Base-by-base conservation (phyloP, 2,329 filamentous ascomycete genomes). In the Pezicula radicicola region DNA sequence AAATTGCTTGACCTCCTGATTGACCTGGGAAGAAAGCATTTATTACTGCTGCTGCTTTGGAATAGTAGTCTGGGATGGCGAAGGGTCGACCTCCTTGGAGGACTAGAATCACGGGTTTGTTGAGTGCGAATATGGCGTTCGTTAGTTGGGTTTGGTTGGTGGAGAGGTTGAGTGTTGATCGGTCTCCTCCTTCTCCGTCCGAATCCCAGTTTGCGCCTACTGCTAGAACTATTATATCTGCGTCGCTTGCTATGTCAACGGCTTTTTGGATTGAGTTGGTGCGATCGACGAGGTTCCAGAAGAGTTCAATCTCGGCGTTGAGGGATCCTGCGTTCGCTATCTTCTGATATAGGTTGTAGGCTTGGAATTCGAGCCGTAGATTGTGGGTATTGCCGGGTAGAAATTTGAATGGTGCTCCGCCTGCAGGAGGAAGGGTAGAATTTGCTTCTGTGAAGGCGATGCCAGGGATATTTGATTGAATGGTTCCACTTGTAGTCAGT, bases 221-320 rank as follows among this genome's bases (percentile, higher is more conserved):
- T 1, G 71, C 64, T 10, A 75, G 64, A 12, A 75, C 52, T 4
- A 75, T 62, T 2, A 73, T 25, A 50, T 75, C 71, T 2, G 72
- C 65, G 3, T 65, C 59, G 8, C 57, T 52, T 3, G 73, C 70
- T 15, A 72, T 36, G 4, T 63, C 51, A 2, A 70, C 63, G 16
- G 72, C 72, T 54, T 74, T 61, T 2, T 60, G 50, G 15, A 59
- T 54, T 4, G 57, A 59, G 3, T 65, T 55, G 2, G 64, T 59
- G 7, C 66, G 64, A 59, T 70, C 69, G 28, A 75, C 70, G 15
- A 75, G 65, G 57, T 75, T 75, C 73, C 73, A 75, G 57, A 75
- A 75, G 0, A 75, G 57, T 8, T 72, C 53, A 2, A 75, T 60
- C 53, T 74, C 69, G 1, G 72, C 69, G 48, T 75, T 75, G 1